A percentile compares a stretch with the other conserved stretches of the same genome.
Evolutionary conservation across 257 asterid species (phyloP).

Genomic region (Cynanchum wilfordii): DNA sequence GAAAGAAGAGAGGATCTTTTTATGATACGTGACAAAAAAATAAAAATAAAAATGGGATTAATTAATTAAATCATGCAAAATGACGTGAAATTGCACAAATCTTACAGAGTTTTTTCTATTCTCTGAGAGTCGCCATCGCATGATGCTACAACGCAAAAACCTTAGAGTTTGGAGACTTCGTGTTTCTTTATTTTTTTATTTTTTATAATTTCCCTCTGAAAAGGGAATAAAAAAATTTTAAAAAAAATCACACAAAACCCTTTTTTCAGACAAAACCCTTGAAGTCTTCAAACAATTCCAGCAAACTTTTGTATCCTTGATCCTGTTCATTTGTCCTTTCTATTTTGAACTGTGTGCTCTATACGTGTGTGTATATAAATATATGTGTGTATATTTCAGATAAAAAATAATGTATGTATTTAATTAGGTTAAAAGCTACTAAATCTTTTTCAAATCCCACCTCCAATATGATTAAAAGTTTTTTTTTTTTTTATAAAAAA

Average conservation of each 20-base stretch:
- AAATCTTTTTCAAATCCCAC: too few species aligned
- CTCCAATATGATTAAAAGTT: too few species aligned
- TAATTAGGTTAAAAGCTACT: too few species aligned
- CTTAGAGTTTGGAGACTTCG: not conserved
- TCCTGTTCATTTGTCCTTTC: not conserved
- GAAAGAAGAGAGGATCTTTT: not conserved
- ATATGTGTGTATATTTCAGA: not conserved
- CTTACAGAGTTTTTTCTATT: not conserved
- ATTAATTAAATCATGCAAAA: not conserved
- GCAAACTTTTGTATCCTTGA: not conserved
- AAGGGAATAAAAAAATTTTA: too few species aligned
- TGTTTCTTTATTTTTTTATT: not conserved
- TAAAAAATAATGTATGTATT: too few species aligned
- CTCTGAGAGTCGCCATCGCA: not conserved
- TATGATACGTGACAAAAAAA: not conserved
- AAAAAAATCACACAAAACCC: too few species aligned
- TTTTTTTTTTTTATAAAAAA: too few species aligned
- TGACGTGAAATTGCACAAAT: not conserved
- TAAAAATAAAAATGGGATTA: not conserved
- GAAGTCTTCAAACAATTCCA: not conserved
- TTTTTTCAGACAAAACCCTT: not conserved
- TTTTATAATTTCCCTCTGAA: too few species aligned
- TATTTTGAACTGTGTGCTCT: not conserved
- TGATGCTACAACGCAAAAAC: conserved; percentile 7
- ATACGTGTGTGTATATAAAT: too few species aligned